phyloP scores from a whole-genome alignment of 257 asterid species.

The Capsicum pubescens region DNA sequence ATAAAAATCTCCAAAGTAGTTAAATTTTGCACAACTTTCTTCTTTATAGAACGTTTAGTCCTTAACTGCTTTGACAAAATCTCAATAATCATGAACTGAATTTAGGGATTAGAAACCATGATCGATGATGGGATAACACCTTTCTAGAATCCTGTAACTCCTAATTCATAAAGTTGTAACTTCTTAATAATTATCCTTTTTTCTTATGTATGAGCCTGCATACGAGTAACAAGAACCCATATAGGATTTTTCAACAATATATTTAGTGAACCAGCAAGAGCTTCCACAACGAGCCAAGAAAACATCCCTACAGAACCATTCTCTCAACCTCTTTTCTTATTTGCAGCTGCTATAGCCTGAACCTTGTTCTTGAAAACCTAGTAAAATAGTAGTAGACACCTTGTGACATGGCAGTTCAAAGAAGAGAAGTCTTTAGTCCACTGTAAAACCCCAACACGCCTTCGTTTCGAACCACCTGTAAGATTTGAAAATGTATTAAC shows the following conservation, averaged over 20 bases:
- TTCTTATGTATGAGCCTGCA: constrained; percentile 98
- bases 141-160: constrained; percentile 89
- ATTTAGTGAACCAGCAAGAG: constrained; percentile 92
- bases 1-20: constrained; percentile 76
- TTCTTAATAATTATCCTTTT: constrained; percentile 76
- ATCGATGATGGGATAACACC: constrained; percentile 84
- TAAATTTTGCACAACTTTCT: constrained; percentile 47
- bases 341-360: constrained; percentile 65
- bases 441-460: constrained; percentile 92
- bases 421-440: constrained; percentile 89
- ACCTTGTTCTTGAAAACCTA: constrained; percentile 92
- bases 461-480: constrained; percentile 72
- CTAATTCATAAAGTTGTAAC: constrained; percentile 65
- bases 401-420: constrained; percentile 93
- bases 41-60: constrained; percentile 62
- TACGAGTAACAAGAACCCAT: constrained; percentile 96
- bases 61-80: constrained; percentile 71
- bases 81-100: constrained; percentile 95
- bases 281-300: constrained; percentile 92
- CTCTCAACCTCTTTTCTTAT: constrained; percentile 64
- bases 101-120: constrained; percentile 98
- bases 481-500: constrained; percentile 43
- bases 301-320: constrained; percentile 92
- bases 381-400: constrained; percentile 89
- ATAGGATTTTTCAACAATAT: constrained; percentile 83